Conservation (phyloP, 345 rosid genomes). For the Brassica juncea region DNA sequence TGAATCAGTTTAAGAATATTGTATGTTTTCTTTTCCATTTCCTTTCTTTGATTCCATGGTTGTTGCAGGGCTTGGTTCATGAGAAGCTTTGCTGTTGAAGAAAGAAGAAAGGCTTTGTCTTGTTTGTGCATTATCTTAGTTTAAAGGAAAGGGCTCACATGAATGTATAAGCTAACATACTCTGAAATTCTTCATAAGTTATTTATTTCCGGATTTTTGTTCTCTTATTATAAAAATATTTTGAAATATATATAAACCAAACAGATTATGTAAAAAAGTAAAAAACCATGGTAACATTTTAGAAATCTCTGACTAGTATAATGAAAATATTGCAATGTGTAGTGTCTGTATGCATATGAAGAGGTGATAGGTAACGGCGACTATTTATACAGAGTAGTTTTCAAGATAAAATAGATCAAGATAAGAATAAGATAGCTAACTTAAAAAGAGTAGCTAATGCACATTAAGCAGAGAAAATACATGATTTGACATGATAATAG, state of each 20-base stretch:
- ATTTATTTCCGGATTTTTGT: background rate
- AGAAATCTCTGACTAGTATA: background rate
- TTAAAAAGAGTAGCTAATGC: conserved; percentile 34
- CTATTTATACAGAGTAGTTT: background rate
- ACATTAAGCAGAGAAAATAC: conserved; percentile 11
- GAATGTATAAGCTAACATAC: conserved; percentile 26
- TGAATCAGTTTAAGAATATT: background rate
- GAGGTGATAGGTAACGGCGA: background rate
- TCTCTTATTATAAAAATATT: background rate
- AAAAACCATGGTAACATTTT: background rate
- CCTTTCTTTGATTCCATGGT: background rate
- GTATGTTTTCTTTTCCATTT: background rate
- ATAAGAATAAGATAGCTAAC: conserved; percentile 9
- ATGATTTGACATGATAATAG: conserved; percentile 32
- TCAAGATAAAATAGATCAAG: background rate
- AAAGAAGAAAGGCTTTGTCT: conserved; percentile 14
- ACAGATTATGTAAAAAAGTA: background rate
- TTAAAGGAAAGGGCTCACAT: conserved; percentile 17
- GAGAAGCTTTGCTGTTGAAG: conserved; percentile 11
- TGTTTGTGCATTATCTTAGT: conserved; percentile 42
- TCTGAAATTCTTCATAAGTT: conserved; percentile 9
- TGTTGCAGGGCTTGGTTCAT: conserved; percentile 19
- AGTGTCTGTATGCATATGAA: background rate
- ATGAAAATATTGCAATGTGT: background rate
- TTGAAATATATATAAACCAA: no score